Evolutionary conservation across 2,329 filamentous ascomycete species (phyloP).

Genomic region (Aspergillus ochraceus): DNA sequence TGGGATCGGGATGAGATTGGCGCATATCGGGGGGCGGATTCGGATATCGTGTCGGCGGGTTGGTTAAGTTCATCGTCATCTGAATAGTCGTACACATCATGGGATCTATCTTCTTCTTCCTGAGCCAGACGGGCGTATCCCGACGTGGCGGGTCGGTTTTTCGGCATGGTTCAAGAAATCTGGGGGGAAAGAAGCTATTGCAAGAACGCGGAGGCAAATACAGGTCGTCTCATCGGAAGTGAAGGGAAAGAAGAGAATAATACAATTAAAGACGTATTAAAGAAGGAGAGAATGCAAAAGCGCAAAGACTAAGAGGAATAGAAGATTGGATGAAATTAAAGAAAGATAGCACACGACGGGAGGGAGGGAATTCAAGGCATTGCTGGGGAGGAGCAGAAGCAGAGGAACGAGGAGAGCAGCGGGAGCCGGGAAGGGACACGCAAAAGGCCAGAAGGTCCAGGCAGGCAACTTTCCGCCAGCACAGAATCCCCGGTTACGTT

Average conservation of each 20-base stretch:
- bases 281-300: slow-evolving; percentile 1
- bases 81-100: slow-evolving; percentile 62
- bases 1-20: slow-evolving; percentile 56
- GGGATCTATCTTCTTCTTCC: slow-evolving; percentile 61
- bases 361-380: slow-evolving; percentile 14
- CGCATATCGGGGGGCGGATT: slow-evolving; percentile 61
- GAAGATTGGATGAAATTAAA: slow-evolving; percentile 10
- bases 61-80: slow-evolving; percentile 65
- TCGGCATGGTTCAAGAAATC: slow-evolving; percentile 58
- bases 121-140: slow-evolving; percentile 84
- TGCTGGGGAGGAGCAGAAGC: slow-evolving; percentile 7
- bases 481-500: neutral
- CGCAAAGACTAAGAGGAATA: slow-evolving; percentile 10
- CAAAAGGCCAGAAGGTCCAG: neutral
- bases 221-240: slow-evolving; percentile 9
- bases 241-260: slow-evolving; percentile 3
- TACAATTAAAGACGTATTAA: slow-evolving; percentile 4
- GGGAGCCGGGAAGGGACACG: neutral
- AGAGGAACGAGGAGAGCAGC: neutral
- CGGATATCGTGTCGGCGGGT: slow-evolving; percentile 56
- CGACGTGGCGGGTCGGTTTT: slow-evolving; percentile 69
- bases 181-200: slow-evolving; percentile 23
- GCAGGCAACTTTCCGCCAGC: neutral
- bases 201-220: slow-evolving; percentile 11
- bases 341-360: slow-evolving; percentile 5